A percentile compares a stretch with the other conserved stretches of the same genome.
Evolutionary conservation across 331 rosid species (phyloP).

Genomic region (Arachis monticola): DNA sequence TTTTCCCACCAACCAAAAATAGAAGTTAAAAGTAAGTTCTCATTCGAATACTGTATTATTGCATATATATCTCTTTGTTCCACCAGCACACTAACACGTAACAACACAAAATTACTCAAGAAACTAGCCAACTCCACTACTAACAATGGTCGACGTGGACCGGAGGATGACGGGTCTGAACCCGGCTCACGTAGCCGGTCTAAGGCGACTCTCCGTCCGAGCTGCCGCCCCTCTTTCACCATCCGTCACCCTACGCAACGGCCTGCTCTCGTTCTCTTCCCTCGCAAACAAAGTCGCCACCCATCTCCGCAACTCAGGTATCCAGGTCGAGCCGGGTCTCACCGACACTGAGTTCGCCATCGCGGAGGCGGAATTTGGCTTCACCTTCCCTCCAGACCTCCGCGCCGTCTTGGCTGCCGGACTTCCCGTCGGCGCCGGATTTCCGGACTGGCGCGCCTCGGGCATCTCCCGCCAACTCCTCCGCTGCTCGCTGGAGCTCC

Average conservation of each 20-base stretch:
- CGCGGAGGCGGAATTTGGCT: conserved; percentile 80
- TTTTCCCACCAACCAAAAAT: too few relatives aligned
- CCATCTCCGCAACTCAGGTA: conserved; percentile 66
- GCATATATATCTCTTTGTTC: too few relatives aligned
- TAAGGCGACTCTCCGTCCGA: conserved; percentile 84
- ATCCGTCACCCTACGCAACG: conserved; percentile 52
- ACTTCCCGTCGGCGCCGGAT: conserved; percentile 74
- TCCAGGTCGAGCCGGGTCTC: conserved; percentile 66
- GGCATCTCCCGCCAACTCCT: conserved; percentile 70
- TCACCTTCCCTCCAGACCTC: conserved; percentile 80
- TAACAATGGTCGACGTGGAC: conserved; percentile 80
- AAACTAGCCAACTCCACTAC: not conserved
- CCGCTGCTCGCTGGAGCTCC: conserved; percentile 68
- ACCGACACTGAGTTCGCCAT: conserved; percentile 78
- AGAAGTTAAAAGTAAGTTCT: too few relatives aligned
- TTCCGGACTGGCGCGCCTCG: conserved; percentile 73
- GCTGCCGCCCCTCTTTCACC: conserved; percentile 63
- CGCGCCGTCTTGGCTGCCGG: conserved; percentile 78
- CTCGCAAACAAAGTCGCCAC: conserved; percentile 62
- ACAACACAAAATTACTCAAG: not conserved
- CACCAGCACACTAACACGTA: not conserved
- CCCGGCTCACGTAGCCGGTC: conserved; percentile 86
- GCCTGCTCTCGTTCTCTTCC: conserved; percentile 74
- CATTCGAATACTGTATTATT: too few relatives aligned
- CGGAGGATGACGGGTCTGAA: conserved; percentile 75